These are phyloP conservation scores for Penicillium goetzii DNA, from an alignment of 495 filamentous ascomycete species.

Conservation along the genomic window DNA sequence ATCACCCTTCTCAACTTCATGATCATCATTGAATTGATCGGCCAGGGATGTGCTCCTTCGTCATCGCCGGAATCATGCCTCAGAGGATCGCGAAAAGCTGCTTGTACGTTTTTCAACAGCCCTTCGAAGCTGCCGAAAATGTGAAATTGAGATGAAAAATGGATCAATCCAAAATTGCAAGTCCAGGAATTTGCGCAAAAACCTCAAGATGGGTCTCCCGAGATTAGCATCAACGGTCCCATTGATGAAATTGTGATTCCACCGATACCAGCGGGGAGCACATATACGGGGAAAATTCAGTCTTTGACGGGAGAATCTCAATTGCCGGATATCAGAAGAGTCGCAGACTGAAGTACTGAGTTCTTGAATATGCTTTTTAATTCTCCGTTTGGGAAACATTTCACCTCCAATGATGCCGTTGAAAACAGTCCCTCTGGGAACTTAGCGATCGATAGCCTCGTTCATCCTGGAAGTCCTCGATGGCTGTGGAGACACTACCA, in stretches of 20 bases:
- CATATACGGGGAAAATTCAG: neutral
- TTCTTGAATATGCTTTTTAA: neutral
- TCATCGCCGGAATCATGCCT: neutral
- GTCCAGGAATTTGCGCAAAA: neutral
- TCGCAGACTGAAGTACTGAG: neutral
- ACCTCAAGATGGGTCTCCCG: neutral
- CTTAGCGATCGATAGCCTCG: neutral
- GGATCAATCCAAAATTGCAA: neutral
- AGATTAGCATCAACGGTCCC: neutral
- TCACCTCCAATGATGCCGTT: neutral
- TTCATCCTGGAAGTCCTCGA: neutral
- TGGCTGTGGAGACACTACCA: neutral
- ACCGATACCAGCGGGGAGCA: neutral
- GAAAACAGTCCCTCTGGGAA: neutral
- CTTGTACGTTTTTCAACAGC: neutral
- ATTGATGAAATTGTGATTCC: neutral
- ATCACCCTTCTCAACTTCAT: neutral
- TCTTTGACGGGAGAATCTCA: neutral
- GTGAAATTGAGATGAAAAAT: neutral
- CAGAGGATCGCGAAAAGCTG: neutral
- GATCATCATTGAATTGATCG: neutral
- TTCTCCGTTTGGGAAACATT: neutral
- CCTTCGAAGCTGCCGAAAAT: too few relatives aligned
- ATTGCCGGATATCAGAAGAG: neutral
- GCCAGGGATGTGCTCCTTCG: neutral